Evolutionary conservation across 2,329 filamentous ascomycete genomes (phyloP).

Genomic region (Penicillium expansum): DNA sequence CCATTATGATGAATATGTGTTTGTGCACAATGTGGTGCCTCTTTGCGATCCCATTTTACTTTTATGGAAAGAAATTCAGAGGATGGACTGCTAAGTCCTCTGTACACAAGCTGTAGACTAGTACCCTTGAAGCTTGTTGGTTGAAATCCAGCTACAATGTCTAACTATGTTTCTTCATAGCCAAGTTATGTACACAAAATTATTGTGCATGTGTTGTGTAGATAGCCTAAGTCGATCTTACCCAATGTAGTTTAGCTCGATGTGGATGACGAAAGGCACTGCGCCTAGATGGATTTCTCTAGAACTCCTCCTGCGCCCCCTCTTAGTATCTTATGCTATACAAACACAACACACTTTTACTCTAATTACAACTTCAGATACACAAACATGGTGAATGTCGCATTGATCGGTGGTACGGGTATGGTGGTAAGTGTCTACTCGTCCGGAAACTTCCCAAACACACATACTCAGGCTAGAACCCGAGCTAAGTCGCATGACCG

Average conservation of each 20-base stretch:
- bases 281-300: neutral
- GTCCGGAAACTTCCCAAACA: neutral
- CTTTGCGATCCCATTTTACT: no score
- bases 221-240: neutral
- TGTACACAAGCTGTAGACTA: no score
- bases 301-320: neutral
- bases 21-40: no score
- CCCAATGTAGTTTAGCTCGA: neutral
- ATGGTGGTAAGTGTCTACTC: slow-evolving; percentile 46
- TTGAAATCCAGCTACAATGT: no score
- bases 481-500: slow-evolving; percentile 31
- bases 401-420: slow-evolving; percentile 48
- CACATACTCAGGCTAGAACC: slow-evolving; percentile 1
- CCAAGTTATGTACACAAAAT: neutral
- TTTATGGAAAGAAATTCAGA: no score
- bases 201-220: neutral
- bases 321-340: neutral
- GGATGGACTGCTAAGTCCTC: no score
- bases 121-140: no score
- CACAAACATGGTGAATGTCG: slow-evolving; percentile 44
- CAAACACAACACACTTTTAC: neutral
- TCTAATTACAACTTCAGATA: neutral
- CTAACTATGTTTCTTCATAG: neutral
- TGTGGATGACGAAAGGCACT: neutral
- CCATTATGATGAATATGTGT: no score